These are phyloP conservation scores for Lachancea quebecensis DNA, from an alignment of 805 yeast genomes.

Conservation along the genomic window DNA sequence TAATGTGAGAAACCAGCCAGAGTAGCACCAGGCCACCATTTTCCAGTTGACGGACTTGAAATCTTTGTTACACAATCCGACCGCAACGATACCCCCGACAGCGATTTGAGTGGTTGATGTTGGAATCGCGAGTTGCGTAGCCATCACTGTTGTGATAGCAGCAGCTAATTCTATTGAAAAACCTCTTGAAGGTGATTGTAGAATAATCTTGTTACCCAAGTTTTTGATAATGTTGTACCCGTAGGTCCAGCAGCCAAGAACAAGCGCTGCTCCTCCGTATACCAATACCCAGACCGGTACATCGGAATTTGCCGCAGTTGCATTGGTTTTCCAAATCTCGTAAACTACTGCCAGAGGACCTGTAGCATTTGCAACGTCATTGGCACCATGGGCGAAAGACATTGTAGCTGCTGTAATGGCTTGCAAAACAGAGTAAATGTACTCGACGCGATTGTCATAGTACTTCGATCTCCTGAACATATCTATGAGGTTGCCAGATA, in stretches of 20 bases:
- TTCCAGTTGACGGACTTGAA: slow-evolving; percentile 65
- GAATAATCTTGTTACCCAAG: slow-evolving; percentile 66
- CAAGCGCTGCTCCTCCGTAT: slow-evolving; percentile 60
- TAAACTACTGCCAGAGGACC: slow-evolving; percentile 69
- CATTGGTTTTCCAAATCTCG: slow-evolving; percentile 50
- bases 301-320: slow-evolving; percentile 39
- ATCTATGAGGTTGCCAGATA: slow-evolving; percentile 41
- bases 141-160: slow-evolving; percentile 68
- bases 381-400: slow-evolving; percentile 80
- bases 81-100: slow-evolving; percentile 70
- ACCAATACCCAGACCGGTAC: slow-evolving; percentile 69
- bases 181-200: slow-evolving; percentile 75
- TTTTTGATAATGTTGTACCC: slow-evolving; percentile 66
- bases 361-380: slow-evolving; percentile 71
- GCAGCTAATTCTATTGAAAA: slow-evolving; percentile 73
- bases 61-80: slow-evolving; percentile 66
- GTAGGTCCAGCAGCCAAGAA: slow-evolving; percentile 61
- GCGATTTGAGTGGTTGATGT: slow-evolving; percentile 75
- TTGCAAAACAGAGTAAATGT: slow-evolving; percentile 59
- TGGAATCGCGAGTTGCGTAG: slow-evolving; percentile 65
- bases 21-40: slow-evolving; percentile 63
- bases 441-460: slow-evolving; percentile 66
- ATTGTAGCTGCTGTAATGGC: slow-evolving; percentile 69
- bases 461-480: slow-evolving; percentile 55
- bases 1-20: slow-evolving; percentile 66